A percentile compares a stretch with the other conserved stretches of the same genome.
Conservation (phyloP, 164 flowering plant species). For the Sedum album region DNA sequence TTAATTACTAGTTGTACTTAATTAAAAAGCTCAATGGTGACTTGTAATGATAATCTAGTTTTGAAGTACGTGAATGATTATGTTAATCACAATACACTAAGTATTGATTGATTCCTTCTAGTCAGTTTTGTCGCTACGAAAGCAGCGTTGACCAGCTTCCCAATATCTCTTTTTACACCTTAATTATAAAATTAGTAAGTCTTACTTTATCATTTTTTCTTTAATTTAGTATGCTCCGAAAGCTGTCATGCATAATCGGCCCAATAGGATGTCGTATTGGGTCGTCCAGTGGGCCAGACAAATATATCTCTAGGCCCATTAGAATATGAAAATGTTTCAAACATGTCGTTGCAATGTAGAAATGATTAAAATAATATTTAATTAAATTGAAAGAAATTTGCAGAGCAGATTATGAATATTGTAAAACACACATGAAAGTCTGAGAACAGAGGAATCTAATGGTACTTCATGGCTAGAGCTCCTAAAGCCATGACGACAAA, state of each 20-base stretch:
- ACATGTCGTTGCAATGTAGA: no score
- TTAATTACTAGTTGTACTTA: not conserved
- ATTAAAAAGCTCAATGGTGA: not conserved
- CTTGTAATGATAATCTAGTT: conserved; percentile 2
- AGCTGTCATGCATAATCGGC: not conserved
- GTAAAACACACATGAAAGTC: no score
- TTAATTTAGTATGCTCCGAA: not conserved
- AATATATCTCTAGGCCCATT: not conserved
- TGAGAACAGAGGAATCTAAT: not conserved
- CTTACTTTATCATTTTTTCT: not conserved
- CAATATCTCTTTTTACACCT: not conserved
- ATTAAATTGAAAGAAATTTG: no score
- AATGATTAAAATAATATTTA: no score
- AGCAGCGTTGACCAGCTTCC: not conserved
- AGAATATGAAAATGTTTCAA: not conserved
- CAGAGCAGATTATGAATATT: no score
- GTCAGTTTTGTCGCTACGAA: not conserved
- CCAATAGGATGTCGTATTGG: not conserved
- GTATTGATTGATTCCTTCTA: not conserved
- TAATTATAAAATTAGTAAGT: no score
- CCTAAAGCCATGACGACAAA: not conserved
- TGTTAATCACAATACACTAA: not conserved
- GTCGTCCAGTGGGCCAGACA: not conserved
- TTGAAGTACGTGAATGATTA: not conserved
- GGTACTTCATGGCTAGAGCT: not conserved